Evolutionary conservation across 352 stramenopile species (phyloP), one percentile per base, ranked within the genome.

Genomic region (Phytophthora cryptogea): DNA sequence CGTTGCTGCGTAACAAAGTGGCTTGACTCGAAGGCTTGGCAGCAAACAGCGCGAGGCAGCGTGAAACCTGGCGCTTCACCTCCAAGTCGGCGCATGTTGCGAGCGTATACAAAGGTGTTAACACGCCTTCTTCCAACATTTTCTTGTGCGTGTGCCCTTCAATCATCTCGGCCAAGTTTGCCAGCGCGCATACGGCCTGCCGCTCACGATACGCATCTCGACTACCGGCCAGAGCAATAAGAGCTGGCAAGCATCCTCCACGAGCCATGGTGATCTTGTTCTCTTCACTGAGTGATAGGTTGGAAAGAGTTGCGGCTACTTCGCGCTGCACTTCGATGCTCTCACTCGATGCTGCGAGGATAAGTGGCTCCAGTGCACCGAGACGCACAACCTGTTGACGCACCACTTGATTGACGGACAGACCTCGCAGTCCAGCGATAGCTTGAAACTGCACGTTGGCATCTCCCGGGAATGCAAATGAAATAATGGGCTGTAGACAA

Each of bases 391-490:
- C 74, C 36, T 97, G 89, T 47, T 96, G 84, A 1, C 96, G 87
- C 16, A 97, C 76, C 14, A 85, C 63, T 41, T 93, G 78, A 49
- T 98, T 88, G 16, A 98, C 96, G 1, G 93, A 96, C 11, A 99
- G 72, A 0, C 95, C 95, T 4, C 92, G 88, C 2, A 99, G 76
- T 0, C 88, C 93, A 5, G 94, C 92, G 37, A 99, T 98, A 4
- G 96, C 95, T 76, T 98, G 96, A 72, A 98, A 99, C 72, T 99
- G 96, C 31, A 98, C 90, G 58, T 98, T 98, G 14, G 84, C 60
- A 35, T 97, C 83, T 4, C 92, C 90, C 5, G 94, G 95, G 60
- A 99, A 99, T 1, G 91, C 81, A 58, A 97, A 98, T 3, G 92
- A 94, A 45, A 99, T 96, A 49, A 98, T 86, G 16, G 94, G 90